Conservation (phyloP, 306 rosid species). For the Nissolia schottii region DNA sequence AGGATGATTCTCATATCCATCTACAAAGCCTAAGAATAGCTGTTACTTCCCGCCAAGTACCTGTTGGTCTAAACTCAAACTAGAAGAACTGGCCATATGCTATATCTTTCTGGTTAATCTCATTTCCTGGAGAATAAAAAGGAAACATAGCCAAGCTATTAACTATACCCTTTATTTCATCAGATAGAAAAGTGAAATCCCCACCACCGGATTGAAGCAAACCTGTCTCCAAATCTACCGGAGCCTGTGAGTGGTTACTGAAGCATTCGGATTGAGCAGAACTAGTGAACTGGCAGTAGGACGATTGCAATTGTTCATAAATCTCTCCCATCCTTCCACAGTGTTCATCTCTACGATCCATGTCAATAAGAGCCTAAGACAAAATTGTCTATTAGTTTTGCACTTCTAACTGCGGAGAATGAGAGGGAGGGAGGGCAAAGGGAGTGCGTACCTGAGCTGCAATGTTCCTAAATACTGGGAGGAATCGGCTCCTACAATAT, state of each 20-base stretch:
- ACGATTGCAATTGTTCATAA: conserved; percentile 48
- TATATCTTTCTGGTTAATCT: conserved; percentile 2
- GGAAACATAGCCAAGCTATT: conserved; percentile 22
- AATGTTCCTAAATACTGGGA: conserved; percentile 48
- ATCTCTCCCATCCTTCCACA: conserved; percentile 54
- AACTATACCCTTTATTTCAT: conserved; percentile 21
- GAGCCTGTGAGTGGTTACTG: conserved; percentile 23
- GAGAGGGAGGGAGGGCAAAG: not conserved
- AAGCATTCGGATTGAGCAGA: conserved; percentile 28
- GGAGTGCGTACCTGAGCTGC: conserved; percentile 66
- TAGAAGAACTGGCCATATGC: conserved; percentile 26
- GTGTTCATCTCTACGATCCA: conserved; percentile 74
- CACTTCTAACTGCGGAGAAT: not conserved
- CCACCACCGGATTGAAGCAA: conserved; percentile 38
- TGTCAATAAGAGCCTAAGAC: conserved; percentile 63
- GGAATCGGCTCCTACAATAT: conserved; percentile 82
- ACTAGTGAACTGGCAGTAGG: conserved; percentile 53
- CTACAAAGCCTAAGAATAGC: not conserved
- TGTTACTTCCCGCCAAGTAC: not conserved
- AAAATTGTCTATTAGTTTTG: conserved; percentile 2
- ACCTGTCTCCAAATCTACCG: conserved; percentile 48
- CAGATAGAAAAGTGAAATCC: conserved; percentile 17
- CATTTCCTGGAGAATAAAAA: conserved; percentile 39
- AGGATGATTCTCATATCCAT: not conserved
- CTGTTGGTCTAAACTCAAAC: conserved; percentile 18